Conservation (phyloP, 106 monocot species). For the Platanthera guangdongensis region DNA sequence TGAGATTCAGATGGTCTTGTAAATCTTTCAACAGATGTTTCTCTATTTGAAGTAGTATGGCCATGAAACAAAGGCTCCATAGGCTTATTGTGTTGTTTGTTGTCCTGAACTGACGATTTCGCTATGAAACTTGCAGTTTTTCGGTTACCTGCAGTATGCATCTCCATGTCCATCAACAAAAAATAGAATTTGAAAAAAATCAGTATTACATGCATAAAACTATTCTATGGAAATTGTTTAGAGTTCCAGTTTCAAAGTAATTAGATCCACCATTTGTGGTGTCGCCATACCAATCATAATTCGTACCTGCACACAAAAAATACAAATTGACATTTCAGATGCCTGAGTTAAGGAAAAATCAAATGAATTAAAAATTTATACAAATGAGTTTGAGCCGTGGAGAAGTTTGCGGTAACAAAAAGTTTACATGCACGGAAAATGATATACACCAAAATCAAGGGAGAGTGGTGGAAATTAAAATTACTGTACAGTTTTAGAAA, state of each 20-base stretch:
- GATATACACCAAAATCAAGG: no score
- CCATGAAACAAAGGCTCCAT: background rate
- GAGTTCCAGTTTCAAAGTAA: background rate
- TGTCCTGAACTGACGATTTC: conserved; percentile 18
- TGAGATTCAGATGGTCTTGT: conserved; percentile 21
- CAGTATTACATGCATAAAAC: background rate
- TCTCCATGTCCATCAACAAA: background rate
- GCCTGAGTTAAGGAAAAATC: background rate
- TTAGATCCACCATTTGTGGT: conserved; percentile 60
- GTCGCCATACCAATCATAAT: conserved; percentile 89
- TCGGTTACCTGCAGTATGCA: conserved; percentile 49
- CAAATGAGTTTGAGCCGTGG: no score
- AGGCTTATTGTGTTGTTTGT: conserved; percentile 21
- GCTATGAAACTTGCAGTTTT: conserved; percentile 20
- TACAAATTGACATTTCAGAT: background rate
- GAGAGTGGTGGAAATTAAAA: no score
- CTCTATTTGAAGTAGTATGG: conserved; percentile 22
- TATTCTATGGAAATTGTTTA: conserved; percentile 4
- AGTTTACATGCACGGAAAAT: no score
- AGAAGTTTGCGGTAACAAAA: no score
- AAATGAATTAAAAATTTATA: no score
- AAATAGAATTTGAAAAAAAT: background rate
- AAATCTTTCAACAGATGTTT: conserved; percentile 21
- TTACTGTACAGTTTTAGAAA: no score
- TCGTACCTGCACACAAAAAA: conserved; percentile 43